Percentiles rank a stretch among this genome's conserved stretches.
phyloP scores from a whole-genome alignment of 129 eudicot genomes.

The Pulicaria dysenterica region DNA sequence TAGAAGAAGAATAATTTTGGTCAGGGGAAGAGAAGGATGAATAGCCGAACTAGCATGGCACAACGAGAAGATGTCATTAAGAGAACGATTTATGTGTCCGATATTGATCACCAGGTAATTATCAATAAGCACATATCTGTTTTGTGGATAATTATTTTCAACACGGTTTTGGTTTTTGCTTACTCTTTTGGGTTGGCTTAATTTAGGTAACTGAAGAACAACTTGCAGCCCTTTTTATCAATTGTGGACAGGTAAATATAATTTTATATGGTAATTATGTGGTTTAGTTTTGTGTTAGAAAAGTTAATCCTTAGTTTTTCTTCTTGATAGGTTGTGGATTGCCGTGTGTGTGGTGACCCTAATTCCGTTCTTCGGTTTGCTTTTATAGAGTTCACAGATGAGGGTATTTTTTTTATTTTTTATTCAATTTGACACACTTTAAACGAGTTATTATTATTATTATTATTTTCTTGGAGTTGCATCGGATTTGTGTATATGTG shows the following conservation, averaged over 20 bases:
- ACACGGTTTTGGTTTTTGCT: neutral
- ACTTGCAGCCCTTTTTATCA: slow-evolving; percentile 84
- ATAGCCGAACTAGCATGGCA: slow-evolving; percentile 74
- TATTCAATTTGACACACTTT: neutral
- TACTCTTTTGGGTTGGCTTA: neutral
- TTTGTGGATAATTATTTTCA: neutral
- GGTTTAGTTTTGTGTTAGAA: neutral
- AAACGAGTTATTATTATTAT: neutral
- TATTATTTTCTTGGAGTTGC: slow-evolving; percentile 2
- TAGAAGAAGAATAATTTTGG: slow-evolving; percentile 62
- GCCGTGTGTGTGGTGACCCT: slow-evolving; percentile 92
- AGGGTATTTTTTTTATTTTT: slow-evolving; percentile 43
- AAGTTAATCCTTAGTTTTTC: neutral
- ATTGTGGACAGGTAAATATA: slow-evolving; percentile 83
- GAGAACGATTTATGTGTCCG: slow-evolving; percentile 92
- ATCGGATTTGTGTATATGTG: slow-evolving; percentile 14
- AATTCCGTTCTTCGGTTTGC: slow-evolving; percentile 86
- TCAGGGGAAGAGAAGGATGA: slow-evolving; percentile 69
- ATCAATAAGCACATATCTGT: neutral
- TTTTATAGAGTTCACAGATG: slow-evolving; percentile 82
- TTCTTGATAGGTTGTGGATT: slow-evolving; percentile 73
- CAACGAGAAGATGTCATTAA: slow-evolving; percentile 84
- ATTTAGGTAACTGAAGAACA: slow-evolving; percentile 93
- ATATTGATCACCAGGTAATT: slow-evolving; percentile 85
- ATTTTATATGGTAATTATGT: slow-evolving; percentile 2